A percentile compares a stretch with the other conserved stretches of the same genome.
phyloP scores from a whole-genome alignment of 441 rosid genomes.

The Gossypium gossypioides region DNA sequence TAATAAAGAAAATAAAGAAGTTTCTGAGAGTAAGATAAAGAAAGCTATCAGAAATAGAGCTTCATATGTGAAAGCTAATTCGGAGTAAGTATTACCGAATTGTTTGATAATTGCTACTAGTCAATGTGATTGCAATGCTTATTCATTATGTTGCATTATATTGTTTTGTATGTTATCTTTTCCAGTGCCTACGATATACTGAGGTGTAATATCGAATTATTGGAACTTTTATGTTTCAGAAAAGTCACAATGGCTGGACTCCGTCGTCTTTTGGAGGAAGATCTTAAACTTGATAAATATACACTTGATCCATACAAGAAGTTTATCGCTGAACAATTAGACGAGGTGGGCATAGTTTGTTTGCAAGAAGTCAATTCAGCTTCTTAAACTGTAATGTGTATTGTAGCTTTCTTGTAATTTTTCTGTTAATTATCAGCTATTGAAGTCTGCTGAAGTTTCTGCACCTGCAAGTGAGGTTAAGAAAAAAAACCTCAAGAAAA shows the following conservation, averaged over 20 bases:
- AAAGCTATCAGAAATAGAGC: conserved; percentile 52
- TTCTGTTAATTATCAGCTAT: conserved; percentile 34
- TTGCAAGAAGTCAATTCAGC: conserved; percentile 12
- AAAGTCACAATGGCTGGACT: conserved; percentile 63
- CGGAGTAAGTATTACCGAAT: conserved; percentile 43
- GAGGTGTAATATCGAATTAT: not conserved
- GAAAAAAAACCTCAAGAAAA: conserved; percentile 35
- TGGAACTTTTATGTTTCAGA: conserved; percentile 28
- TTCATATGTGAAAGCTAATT: conserved; percentile 49
- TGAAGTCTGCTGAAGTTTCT: conserved; percentile 38
- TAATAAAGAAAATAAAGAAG: conserved; percentile 29
- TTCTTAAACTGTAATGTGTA: not conserved
- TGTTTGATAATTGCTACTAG: conserved; percentile 1
- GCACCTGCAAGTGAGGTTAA: conserved; percentile 27
- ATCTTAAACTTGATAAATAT: conserved; percentile 53
- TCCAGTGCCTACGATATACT: not conserved
- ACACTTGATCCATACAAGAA: conserved; percentile 63
- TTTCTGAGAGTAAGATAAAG: conserved; percentile 40
- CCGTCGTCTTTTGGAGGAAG: conserved; percentile 76
- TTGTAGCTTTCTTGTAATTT: conserved; percentile 16
- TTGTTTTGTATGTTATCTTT: not conserved
- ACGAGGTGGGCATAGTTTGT: conserved; percentile 42
- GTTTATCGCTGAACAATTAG: conserved; percentile 51
- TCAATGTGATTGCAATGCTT: conserved; percentile 10
- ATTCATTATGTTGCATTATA: not conserved